Evolutionary conservation across 345 rosid genomes (phyloP).

Genomic region (Melaleuca quinquenervia): DNA sequence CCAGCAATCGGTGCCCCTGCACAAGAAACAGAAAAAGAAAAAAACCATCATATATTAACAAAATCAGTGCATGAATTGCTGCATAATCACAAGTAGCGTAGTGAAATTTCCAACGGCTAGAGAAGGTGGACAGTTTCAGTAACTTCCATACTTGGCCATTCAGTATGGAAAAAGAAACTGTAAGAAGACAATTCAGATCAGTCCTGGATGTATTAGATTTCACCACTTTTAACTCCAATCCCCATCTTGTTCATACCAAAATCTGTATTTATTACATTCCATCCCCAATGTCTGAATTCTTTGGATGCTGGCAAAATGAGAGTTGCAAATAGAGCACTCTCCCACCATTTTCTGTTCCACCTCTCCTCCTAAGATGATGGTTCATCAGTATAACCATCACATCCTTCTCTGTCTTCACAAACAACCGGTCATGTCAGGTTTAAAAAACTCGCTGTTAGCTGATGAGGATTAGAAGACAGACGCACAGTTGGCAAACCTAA

Average conservation of each 20-base stretch:
- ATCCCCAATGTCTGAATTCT: not conserved
- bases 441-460: not conserved
- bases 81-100: not conserved
- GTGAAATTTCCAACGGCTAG: not conserved
- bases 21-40: not conserved
- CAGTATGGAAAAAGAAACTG: not conserved
- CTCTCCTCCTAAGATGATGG: not conserved
- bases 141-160: not conserved
- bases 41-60: not conserved
- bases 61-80: not conserved
- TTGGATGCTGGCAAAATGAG: not conserved
- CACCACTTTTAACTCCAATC: not conserved
- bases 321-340: not conserved
- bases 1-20: constrained; percentile 96
- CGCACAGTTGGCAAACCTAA: not conserved
- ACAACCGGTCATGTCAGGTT: not conserved
- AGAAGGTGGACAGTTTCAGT: not conserved
- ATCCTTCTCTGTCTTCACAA: not conserved
- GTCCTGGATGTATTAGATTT: not conserved
- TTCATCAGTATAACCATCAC: not conserved
- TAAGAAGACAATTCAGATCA: not conserved
- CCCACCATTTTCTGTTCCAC: not conserved
- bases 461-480: not conserved
- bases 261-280: not conserved
- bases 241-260: not conserved